Percentiles rank a stretch among this genome's conserved stretches.
phyloP scores from a whole-genome alignment of 495 filamentous ascomycete genomes.

The Hypoxylon lienhwacheense region DNA sequence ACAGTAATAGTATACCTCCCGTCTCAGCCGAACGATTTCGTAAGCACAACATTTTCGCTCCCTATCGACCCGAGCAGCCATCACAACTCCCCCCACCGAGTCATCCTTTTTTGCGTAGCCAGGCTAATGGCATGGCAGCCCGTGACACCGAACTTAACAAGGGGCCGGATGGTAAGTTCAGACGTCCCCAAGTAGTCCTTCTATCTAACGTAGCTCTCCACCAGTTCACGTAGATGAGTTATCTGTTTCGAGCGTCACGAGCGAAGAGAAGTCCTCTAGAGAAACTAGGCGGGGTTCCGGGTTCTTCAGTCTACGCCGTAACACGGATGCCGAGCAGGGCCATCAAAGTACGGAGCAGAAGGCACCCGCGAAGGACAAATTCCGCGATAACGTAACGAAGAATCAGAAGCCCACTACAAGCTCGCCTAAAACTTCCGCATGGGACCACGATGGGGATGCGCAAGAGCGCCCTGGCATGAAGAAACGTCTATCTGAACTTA shows the following conservation, averaged over 20 bases:
- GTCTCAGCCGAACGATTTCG: conserved; percentile 46
- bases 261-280: conserved; percentile 24
- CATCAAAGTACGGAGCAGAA: conserved; percentile 17
- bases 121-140: conserved; percentile 3
- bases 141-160: conserved; percentile 19
- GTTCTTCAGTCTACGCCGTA: conserved; percentile 31
- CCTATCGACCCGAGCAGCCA: conserved; percentile 16
- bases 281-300: conserved; percentile 27
- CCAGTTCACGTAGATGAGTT: conserved; percentile 32
- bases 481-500: conserved; percentile 37
- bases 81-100: conserved; percentile 26
- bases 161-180: conserved; percentile 26
- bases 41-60: conserved; percentile 34
- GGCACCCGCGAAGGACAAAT: conserved; percentile 21
- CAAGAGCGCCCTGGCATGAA: conserved; percentile 27
- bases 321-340: conserved; percentile 8
- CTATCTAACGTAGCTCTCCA: conserved; percentile 1
- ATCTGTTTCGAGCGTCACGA: conserved; percentile 25
- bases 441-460: conserved; percentile 31
- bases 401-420: conserved; percentile 28
- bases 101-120: conserved; percentile 20
- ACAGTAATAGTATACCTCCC: conserved; percentile 40
- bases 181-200: not conserved
- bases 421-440: conserved; percentile 10
- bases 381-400: conserved; percentile 14